Evolutionary conservation across 345 rosid genomes (phyloP).

Genomic region (Combretum micranthum): DNA sequence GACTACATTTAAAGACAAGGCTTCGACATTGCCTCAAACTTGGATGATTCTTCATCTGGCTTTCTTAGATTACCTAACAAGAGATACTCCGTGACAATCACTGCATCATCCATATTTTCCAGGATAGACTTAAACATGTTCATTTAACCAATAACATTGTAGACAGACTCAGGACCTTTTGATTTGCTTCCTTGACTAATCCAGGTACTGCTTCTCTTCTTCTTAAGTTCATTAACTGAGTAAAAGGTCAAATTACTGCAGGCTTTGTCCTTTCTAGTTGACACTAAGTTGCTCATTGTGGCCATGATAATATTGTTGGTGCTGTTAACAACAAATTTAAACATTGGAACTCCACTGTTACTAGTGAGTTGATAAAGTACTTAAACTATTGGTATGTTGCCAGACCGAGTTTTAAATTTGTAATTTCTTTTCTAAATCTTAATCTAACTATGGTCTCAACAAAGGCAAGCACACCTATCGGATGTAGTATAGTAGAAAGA

Average conservation of each 20-base stretch:
- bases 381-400: conserved; percentile 27
- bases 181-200: conserved; percentile 46
- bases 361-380: conserved; percentile 56
- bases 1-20: conserved; percentile 21
- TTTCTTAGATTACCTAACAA: conserved; percentile 40
- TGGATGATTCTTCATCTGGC: conserved; percentile 25
- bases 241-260: conserved; percentile 48
- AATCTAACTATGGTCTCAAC: too few relatives aligned
- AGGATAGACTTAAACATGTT: conserved; percentile 29
- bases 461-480: too few relatives aligned
- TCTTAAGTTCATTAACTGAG: conserved; percentile 57
- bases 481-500: too few relatives aligned
- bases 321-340: conserved; percentile 55
- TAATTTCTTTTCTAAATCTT: too few relatives aligned
- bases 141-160: conserved; percentile 54
- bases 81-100: conserved; percentile 48
- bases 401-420: too few relatives aligned
- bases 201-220: conserved; percentile 52
- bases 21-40: conserved; percentile 32
- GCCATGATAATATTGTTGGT: conserved; percentile 58
- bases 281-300: conserved; percentile 34
- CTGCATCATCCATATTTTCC: conserved; percentile 19
- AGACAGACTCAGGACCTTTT: conserved; percentile 41
- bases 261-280: conserved; percentile 34
- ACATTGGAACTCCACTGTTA: conserved; percentile 61